A percentile compares a stretch with the other conserved stretches of the same genome.
These are phyloP conservation scores for Monosporascus sp. DNA, from an alignment of 2,329 filamentous ascomycete genomes.

Conservation along the genomic window DNA sequence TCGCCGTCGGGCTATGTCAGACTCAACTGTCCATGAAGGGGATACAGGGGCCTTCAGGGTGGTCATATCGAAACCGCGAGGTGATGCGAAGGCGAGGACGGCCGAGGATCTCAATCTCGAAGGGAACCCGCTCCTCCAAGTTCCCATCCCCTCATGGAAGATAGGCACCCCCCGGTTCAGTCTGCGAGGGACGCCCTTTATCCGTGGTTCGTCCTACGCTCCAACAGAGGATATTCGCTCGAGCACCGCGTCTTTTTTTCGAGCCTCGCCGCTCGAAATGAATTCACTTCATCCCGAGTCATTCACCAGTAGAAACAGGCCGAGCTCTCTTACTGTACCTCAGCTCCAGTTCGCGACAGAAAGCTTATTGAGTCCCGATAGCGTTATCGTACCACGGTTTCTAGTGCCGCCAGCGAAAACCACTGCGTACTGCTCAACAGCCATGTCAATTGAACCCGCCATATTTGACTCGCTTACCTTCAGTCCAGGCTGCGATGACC, in stretches of 20 bases:
- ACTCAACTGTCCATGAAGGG: slow-evolving; percentile 64
- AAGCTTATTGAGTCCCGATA: slow-evolving; percentile 20
- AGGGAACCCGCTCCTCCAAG: slow-evolving; percentile 55
- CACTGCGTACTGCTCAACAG: slow-evolving; percentile 41
- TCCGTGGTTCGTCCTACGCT: slow-evolving; percentile 76
- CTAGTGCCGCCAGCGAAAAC: slow-evolving; percentile 34
- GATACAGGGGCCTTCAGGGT: slow-evolving; percentile 71
- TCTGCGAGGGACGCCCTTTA: slow-evolving; percentile 64
- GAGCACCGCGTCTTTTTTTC: slow-evolving; percentile 49
- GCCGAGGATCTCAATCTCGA: slow-evolving; percentile 48
- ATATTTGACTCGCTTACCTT: slow-evolving; percentile 80
- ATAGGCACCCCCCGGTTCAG: slow-evolving; percentile 80
- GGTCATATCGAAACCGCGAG: slow-evolving; percentile 67
- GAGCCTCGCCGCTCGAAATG: slow-evolving; percentile 28
- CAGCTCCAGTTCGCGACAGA: slow-evolving; percentile 25
- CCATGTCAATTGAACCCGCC: slow-evolving; percentile 57
- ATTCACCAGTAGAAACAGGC: slow-evolving; percentile 25
- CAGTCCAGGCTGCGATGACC: slow-evolving; percentile 73
- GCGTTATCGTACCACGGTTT: slow-evolving; percentile 32
- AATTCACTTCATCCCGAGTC: slow-evolving; percentile 26
- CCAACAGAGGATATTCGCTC: slow-evolving; percentile 68
- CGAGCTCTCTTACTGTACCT: slow-evolving; percentile 33
- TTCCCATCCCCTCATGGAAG: slow-evolving; percentile 78
- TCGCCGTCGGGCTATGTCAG: slow-evolving; percentile 64
- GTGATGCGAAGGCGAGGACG: slow-evolving; percentile 55